Evolutionary conservation across 106 monocot species (phyloP), one percentile per base, ranked within the genome.

Genomic region (Amphibolis antarctica): DNA sequence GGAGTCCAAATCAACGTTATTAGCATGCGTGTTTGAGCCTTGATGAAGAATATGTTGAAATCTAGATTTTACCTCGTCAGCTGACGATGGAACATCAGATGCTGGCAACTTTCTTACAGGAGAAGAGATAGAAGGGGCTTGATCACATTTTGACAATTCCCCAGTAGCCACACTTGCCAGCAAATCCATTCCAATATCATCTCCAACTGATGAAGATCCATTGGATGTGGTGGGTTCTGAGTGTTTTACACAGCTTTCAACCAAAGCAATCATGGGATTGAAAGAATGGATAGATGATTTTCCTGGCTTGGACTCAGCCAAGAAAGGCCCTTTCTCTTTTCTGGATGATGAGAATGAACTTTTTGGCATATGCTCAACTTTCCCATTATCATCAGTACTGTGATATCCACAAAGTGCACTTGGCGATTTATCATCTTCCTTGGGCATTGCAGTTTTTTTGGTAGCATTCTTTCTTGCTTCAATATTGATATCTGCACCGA

Each of bases 391-490:
- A 18, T 72, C 54, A 75, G 59, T 30, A 62, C 4, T 69, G 28
- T 45, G 48, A 25, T 15, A 19, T 53, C 74, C 78, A 46, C 69
- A 65, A 53, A 48, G 26, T 61, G 45, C 29, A 22, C 49, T 22
- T 5, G 74, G 65, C 36, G 74, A 74, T 70, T 56, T 53, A 7
- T 64, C 75, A 54, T 68, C 77, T 68, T 80, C 82, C 10, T 49
- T 14, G 45, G 73, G 53, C 15, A 19, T 59, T 20, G 71, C 3
- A 18, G 63, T 69, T 69, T 77, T 75, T 64, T 68, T 78, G 4
- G 44, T 61, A 66, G 78, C 75, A 75, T 64, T 72, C 62, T 75
- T 81, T 51, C 57, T 73, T 50, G 66, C 43, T 10, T 76, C 73
- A 26, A 20, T 65, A 25, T 73, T 66, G 10, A 14, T 66, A 66